Evolutionary conservation across 2,329 filamentous ascomycete genomes (phyloP), one percentile per base, ranked within the genome.

Genomic region (Lachnellula arida): DNA sequence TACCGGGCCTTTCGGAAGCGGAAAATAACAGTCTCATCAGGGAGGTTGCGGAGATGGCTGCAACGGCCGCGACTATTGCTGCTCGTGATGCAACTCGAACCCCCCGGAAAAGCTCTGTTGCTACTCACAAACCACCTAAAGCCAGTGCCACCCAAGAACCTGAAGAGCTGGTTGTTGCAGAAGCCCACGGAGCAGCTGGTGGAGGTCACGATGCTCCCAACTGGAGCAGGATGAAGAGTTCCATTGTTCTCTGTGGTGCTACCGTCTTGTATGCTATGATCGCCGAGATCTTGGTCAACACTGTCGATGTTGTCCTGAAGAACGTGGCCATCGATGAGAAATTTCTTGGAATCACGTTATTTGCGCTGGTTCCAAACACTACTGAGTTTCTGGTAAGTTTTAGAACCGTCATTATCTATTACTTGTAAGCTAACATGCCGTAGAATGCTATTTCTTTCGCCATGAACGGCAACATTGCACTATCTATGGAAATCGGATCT

Each of bases 401-500:
- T 17, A 22, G 3, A 32, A 32, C 9, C 3, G 9, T 46, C 8
- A 19, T 25, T 35, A 15, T 55, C 49, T 19, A 15, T 12, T 35
- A 19, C 34, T 53, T 51, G 49, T 6, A 34, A 37, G 39, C 62
- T 68, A 54, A 68, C 51, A 40, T 54, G 46, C 40, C 39, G 1
- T 51, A 68, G 86, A 99, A 99, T 73, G 94, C 93, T 70, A 99
- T 99, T 57, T 97, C 92, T 0, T 99, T 99, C 71, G 94, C 94
- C 53, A 99, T 99, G 93, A 97, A 99, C 69, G 94, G 94, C 58
- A 99, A 99, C 72, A 97, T 99, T 72, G 94, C 94, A 0, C 77
- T 99, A 17, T 97, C 91, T 39, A 99, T 99, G 94, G 94, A 99
- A 70, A 99, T 99, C 65, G 94, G 94, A 63, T 97, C 92, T 0